Evolutionary conservation across 768 basidiomycete species (phyloP).

Genomic region (Heimioporus sp.): DNA sequence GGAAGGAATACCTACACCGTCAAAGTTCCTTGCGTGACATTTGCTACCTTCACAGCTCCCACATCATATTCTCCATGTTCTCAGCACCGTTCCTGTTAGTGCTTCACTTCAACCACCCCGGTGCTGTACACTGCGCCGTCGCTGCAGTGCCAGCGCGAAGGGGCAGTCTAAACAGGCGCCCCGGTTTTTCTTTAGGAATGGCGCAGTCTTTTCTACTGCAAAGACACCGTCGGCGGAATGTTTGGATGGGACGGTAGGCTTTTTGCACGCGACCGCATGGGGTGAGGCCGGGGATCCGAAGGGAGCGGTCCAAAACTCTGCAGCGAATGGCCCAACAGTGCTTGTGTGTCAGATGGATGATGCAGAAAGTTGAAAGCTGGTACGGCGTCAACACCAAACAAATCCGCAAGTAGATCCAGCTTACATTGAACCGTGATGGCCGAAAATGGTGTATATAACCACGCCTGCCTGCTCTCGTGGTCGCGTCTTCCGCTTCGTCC

Average conservation of each 20-base stretch:
- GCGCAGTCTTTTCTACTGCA: slow-evolving; percentile 34
- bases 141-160: slow-evolving; percentile 54
- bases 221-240: slow-evolving; percentile 22
- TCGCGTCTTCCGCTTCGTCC: slow-evolving; percentile 64
- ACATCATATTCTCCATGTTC: slow-evolving; percentile 50
- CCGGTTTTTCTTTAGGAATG: slow-evolving; percentile 29
- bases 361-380: slow-evolving; percentile 70
- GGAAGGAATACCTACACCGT: slow-evolving; percentile 49
- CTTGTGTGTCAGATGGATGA: slow-evolving; percentile 65
- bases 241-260: slow-evolving; percentile 67
- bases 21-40: slow-evolving; percentile 35
- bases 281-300: slow-evolving; percentile 61
- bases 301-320: slow-evolving; percentile 71
- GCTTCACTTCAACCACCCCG: slow-evolving; percentile 66
- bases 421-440: slow-evolving; percentile 68
- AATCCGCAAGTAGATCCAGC: slow-evolving; percentile 22
- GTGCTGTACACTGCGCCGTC: slow-evolving; percentile 49
- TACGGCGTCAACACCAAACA: slow-evolving; percentile 2
- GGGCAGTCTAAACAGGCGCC: slow-evolving; percentile 21
- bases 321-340: slow-evolving; percentile 68
- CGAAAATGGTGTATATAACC: slow-evolving; percentile 74
- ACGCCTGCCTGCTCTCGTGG: slow-evolving; percentile 59
- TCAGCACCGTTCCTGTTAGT: slow-evolving; percentile 49
- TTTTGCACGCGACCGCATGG: slow-evolving; percentile 62
- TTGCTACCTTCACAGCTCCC: slow-evolving; percentile 5